phyloP scores from a whole-genome alignment of 1,284 basidiomycete species.

The Apiotrichum siamense region DNA sequence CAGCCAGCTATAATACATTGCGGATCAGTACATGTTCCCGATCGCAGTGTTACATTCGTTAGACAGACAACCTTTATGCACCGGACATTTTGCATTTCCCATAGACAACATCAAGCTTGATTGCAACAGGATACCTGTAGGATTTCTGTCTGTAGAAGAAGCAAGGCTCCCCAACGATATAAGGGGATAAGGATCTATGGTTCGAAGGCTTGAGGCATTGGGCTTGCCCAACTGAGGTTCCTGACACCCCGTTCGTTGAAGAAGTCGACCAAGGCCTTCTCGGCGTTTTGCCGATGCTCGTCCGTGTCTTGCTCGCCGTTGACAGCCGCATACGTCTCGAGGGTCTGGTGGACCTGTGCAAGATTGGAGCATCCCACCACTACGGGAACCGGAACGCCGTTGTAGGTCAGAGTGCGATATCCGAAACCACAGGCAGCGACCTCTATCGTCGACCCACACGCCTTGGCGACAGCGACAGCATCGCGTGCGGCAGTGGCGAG shows the following conservation, averaged over 20 bases:
- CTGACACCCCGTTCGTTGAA: conserved; percentile 55
- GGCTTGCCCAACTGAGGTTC: conserved; percentile 49
- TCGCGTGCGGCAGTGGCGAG: conserved; percentile 22
- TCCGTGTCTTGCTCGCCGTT: conserved; percentile 42
- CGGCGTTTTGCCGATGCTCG: conserved; percentile 47
- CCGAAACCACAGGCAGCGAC: conserved; percentile 70
- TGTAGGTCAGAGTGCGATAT: conserved; percentile 50
- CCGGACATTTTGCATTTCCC: too few species aligned
- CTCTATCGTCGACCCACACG: conserved; percentile 51
- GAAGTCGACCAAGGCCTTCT: conserved; percentile 51
- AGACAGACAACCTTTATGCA: too few species aligned
- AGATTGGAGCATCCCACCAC: conserved; percentile 68
- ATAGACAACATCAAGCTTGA: too few species aligned
- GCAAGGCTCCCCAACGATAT: too few species aligned
- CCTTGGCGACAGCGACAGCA: conserved; percentile 23
- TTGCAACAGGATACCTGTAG: too few species aligned
- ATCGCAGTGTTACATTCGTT: too few species aligned
- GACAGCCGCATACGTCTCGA: conserved; percentile 61
- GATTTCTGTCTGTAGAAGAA: too few species aligned
- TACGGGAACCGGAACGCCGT: conserved; percentile 53
- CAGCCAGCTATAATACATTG: too few species aligned
- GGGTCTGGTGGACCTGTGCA: conserved; percentile 66
- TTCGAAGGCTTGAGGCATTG: conserved; percentile 12
- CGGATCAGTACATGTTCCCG: too few species aligned
- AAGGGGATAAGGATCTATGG: too few species aligned